Evolutionary conservation across 2,329 filamentous ascomycete species (phyloP), one percentile per base, ranked within the genome.

Genomic region (Aspergillus arachidicola): DNA sequence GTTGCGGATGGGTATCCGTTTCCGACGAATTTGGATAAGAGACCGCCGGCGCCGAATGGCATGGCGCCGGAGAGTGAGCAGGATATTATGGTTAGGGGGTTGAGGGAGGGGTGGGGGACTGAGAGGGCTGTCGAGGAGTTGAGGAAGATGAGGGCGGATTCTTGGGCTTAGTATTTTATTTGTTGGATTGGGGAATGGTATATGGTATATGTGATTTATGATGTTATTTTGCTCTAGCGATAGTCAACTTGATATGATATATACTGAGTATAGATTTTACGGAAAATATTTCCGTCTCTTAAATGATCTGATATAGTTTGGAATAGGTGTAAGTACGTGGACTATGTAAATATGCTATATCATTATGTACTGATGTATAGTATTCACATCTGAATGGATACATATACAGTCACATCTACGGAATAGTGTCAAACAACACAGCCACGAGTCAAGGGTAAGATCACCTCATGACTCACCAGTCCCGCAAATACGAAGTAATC

Each of bases 41-140:
- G 86, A 55, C 82, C 85, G 1, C 87, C 87, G 0, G 82, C 80
- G 34, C 82, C 82, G 0, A 82, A 82, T 50, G 86, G 83, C 0
- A 87, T 89, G 86, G 85, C 86, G 11, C 86, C 86, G 3, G 81
- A 83, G 69, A 87, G 83, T 64, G 86, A 89, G 75, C 83, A 87
- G 69, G 82, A 85, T 59, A 50, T 87, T 14, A 64, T 88, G 34
- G 53, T 79, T 4, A 76, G 74, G 58, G 83, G 76, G 0, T 68
- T 89, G 60, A 60, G 76, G 48, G 75, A 78, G 53, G 76, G 73
- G 0, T 84, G 78, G 80, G 71, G 66, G 14, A 79, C 68, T 26
- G 71, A 76, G 11, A 68, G 76, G 41, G 75, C 84, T 9, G 65
- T 87, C n/a, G 64, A 61, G 16, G 78, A 78, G 50, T 63, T 86